phyloP scores from a whole-genome alignment of 2,329 filamentous ascomycete genomes.

The Aspergillus piperis region DNA sequence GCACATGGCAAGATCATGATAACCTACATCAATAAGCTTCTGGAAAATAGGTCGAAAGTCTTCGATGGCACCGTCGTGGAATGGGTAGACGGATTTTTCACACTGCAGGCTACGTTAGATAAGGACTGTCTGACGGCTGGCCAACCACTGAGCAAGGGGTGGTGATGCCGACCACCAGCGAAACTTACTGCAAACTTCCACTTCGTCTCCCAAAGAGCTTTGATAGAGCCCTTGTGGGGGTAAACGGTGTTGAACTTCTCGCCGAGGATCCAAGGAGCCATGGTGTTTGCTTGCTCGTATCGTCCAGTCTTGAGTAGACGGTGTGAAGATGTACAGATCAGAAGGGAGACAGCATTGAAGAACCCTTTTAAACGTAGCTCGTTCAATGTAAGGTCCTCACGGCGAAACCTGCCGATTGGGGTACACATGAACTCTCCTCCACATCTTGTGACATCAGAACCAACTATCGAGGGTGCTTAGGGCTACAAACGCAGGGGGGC shows the following conservation, averaged over 20 bases:
- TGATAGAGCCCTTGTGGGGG: constrained; percentile 62
- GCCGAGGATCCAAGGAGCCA: constrained; percentile 42
- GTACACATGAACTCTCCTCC: neutral
- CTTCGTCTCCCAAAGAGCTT: constrained; percentile 72
- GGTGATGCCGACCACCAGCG: neutral
- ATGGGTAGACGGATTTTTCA: constrained; percentile 67
- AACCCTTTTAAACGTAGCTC: neutral
- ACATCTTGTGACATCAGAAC: neutral
- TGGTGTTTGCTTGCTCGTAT: constrained; percentile 11
- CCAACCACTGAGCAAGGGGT: neutral
- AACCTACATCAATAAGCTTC: constrained; percentile 58
- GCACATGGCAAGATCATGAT: constrained; percentile 1
- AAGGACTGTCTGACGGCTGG: neutral
- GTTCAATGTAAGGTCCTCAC: neutral
- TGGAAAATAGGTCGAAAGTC: constrained; percentile 72
- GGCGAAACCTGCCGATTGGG: neutral
- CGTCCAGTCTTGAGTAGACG: neutral
- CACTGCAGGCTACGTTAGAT: constrained; percentile 41
- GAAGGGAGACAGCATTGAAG: neutral
- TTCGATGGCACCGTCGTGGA: constrained; percentile 68
- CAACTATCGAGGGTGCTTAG: neutral
- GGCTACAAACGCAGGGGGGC: neutral
- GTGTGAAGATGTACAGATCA: neutral
- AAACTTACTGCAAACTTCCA: constrained; percentile 66
- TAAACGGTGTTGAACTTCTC: constrained; percentile 51